Conservation (phyloP, 805 yeast genomes). For the Sugiyamaella chiloensis region DNA sequence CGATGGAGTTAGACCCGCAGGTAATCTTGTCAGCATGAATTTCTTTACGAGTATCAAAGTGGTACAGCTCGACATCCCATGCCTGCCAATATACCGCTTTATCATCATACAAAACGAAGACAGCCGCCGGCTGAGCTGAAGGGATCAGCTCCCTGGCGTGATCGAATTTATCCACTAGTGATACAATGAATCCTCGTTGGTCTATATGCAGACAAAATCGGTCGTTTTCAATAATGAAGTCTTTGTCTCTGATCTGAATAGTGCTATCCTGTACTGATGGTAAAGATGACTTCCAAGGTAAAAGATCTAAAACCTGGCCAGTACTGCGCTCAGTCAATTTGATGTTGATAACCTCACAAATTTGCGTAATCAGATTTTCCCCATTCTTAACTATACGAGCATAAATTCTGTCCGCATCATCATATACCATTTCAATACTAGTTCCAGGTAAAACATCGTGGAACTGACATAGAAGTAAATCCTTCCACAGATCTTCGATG, state of each 20-base stretch:
- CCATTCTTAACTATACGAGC: constrained; percentile 44
- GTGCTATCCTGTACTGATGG: neutral
- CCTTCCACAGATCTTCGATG: constrained; percentile 74
- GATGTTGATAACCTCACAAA: neutral
- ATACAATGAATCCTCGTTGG: neutral
- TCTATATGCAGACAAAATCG: neutral
- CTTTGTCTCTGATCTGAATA: too few species aligned
- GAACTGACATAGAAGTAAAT: constrained; percentile 82
- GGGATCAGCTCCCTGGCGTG: neutral
- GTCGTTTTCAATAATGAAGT: constrained; percentile 30
- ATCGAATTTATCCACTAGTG: neutral
- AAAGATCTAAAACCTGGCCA: neutral
- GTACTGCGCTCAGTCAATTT: neutral
- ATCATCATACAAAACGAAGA: constrained; percentile 52
- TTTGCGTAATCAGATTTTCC: neutral
- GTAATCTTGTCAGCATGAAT: neutral
- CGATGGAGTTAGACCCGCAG: neutral
- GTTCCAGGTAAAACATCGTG: constrained; percentile 96
- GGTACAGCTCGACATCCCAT: constrained; percentile 82
- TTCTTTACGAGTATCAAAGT: constrained; percentile 53
- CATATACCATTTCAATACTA: constrained; percentile 88
- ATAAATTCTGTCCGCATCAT: constrained; percentile 78
- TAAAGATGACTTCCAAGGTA: neutral
- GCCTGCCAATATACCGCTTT: constrained; percentile 77
- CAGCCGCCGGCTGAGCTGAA: neutral